Percentiles rank a stretch among this genome's conserved stretches.
Evolutionary conservation across 257 asterid species (phyloP).

Genomic region (Ballota nigra): DNA sequence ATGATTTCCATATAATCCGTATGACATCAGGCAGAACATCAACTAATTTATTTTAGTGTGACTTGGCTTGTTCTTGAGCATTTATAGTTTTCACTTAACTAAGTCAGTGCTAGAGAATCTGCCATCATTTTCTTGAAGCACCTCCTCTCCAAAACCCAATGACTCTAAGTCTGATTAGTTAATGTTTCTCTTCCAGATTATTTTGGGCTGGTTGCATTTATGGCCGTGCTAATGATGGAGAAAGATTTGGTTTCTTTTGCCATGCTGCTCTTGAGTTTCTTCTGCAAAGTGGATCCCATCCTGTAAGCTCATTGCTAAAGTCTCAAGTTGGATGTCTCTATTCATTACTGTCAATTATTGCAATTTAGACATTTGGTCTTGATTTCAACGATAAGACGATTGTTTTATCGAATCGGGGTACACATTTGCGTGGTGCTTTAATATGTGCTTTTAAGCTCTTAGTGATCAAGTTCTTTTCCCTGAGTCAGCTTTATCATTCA

Average conservation of each 20-base stretch:
- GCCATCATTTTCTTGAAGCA: not conserved
- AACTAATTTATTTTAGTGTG: not conserved
- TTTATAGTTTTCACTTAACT: not conserved
- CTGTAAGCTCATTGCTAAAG: constrained; percentile 57
- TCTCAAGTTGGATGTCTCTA: constrained; percentile 11
- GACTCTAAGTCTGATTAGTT: constrained; percentile 10
- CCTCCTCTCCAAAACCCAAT: constrained; percentile 3
- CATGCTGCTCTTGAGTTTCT: constrained; percentile 97
- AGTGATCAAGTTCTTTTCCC: not conserved
- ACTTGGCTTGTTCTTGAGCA: constrained; percentile 13
- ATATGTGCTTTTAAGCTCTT: not conserved
- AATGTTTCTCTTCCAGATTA: constrained; percentile 51
- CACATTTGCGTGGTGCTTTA: constrained; percentile 8
- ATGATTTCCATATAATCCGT: no score
- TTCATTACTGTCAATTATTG: not conserved
- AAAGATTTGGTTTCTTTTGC: constrained; percentile 95
- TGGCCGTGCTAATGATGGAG: constrained; percentile 81
- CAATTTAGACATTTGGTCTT: constrained; percentile 21
- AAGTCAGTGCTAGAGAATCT: not conserved
- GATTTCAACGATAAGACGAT: constrained; percentile 5
- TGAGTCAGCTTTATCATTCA: not conserved
- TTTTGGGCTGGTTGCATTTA: constrained; percentile 85
- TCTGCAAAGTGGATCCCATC: constrained; percentile 85
- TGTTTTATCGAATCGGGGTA: not conserved
- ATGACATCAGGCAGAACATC: not conserved